A percentile compares a stretch with the other conserved stretches of the same genome.
Evolutionary conservation across 176 grass and related monocot genomes (phyloP).

Genomic region (Dendrocalamus sinicus): DNA sequence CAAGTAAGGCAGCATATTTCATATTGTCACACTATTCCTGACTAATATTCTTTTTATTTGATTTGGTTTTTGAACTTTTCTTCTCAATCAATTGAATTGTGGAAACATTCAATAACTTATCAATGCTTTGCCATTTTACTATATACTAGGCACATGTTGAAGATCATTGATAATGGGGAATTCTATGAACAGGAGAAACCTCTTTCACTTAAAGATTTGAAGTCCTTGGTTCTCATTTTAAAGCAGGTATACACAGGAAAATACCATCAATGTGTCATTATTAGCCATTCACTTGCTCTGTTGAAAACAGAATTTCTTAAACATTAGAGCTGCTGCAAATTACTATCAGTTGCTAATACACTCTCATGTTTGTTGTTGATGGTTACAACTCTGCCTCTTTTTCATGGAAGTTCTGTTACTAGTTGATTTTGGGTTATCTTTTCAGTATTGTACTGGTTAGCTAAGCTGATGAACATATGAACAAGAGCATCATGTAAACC

Average conservation of each 20-base stretch:
- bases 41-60: constrained; percentile 31
- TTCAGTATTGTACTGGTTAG: background rate
- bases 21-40: background rate
- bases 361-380: background rate
- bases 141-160: constrained; percentile 86
- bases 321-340: constrained; percentile 15
- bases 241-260: constrained; percentile 75
- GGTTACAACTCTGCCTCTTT: constrained; percentile 10
- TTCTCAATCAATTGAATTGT: constrained; percentile 17
- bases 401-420: constrained; percentile 24
- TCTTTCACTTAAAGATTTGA: constrained; percentile 86
- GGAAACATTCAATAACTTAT: constrained; percentile 12
- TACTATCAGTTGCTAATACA: constrained; percentile 1
- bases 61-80: constrained; percentile 11
- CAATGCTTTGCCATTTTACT: constrained; percentile 32
- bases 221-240: constrained; percentile 83
- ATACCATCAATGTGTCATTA: constrained; percentile 1
- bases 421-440: background rate
- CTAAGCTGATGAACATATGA: constrained; percentile 18
- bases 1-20: constrained; percentile 61
- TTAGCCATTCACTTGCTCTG: background rate
- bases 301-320: constrained; percentile 15
- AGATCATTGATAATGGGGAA: constrained; percentile 89
- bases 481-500: background rate
- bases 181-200: constrained; percentile 98